These are phyloP conservation scores for Amaranthus palmeri DNA, from an alignment of 148 eudicot genomes.

Conservation along the genomic window DNA sequence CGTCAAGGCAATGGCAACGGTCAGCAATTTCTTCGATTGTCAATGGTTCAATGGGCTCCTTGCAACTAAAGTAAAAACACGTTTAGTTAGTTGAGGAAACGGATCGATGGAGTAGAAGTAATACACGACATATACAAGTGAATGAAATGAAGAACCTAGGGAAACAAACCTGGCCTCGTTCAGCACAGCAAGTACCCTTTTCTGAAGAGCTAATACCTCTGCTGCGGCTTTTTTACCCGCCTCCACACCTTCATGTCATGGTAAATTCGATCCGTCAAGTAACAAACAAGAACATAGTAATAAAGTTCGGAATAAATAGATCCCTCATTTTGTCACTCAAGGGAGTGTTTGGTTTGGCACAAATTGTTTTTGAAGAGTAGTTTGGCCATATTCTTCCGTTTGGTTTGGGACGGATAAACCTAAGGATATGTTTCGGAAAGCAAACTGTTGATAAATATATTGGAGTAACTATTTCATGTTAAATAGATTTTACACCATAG, in stretches of 20 bases:
- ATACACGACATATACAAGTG: not conserved
- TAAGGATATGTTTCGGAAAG: too few species aligned
- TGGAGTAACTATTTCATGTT: too few species aligned
- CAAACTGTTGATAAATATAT: too few species aligned
- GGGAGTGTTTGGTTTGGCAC: too few species aligned
- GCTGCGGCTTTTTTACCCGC: slow-evolving; percentile 99
- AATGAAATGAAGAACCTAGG: slow-evolving; percentile 1
- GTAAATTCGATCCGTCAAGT: slow-evolving; percentile 4
- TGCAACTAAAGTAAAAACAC: slow-evolving; percentile 52
- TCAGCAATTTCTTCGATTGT: slow-evolving; percentile 92
- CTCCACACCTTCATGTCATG: slow-evolving; percentile 67
- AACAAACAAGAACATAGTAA: not conserved
- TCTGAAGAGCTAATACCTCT: slow-evolving; percentile 94
- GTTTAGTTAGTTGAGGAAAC: not conserved
- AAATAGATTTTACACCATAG: too few species aligned
- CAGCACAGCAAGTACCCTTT: slow-evolving; percentile 87
- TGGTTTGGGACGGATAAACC: too few species aligned
- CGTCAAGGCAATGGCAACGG: slow-evolving; percentile 82
- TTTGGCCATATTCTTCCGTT: too few species aligned
- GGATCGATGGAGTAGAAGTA: not conserved
- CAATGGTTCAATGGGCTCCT: slow-evolving; percentile 88
- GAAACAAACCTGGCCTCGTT: slow-evolving; percentile 78
- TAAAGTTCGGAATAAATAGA: not conserved
- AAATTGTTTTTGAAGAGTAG: too few species aligned
- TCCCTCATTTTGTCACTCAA: not conserved